Conservation (phyloP, 1,284 basidiomycete genomes). For the Sanguinoderma infundibulare region DNA sequence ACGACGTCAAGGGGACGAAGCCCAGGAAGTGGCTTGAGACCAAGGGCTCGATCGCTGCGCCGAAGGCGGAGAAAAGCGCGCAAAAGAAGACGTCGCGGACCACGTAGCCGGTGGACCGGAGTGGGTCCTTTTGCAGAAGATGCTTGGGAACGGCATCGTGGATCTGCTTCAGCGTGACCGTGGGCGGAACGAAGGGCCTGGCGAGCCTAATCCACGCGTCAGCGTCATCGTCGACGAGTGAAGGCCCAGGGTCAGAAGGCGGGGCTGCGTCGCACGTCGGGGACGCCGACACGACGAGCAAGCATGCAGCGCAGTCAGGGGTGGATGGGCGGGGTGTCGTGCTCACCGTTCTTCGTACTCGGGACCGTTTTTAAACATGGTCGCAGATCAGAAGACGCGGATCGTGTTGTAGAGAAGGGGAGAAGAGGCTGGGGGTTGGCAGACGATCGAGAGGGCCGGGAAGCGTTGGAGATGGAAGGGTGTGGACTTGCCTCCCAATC, state of each 20-base stretch:
- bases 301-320: neutral
- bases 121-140: slow-evolving; percentile 54
- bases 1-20: slow-evolving; percentile 23
- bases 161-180: slow-evolving; percentile 48
- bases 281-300: neutral
- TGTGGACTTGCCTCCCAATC: slow-evolving; percentile 10
- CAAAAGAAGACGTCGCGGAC: slow-evolving; percentile 47
- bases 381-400: slow-evolving; percentile 14
- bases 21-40: slow-evolving; percentile 28
- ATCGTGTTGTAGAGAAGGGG: slow-evolving; percentile 19
- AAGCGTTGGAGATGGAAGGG: slow-evolving; percentile 14
- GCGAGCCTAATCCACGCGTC: slow-evolving; percentile 28
- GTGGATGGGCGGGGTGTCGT: slow-evolving; percentile 1
- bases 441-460: slow-evolving; percentile 19
- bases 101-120: slow-evolving; percentile 41
- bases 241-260: neutral
- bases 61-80: slow-evolving; percentile 43
- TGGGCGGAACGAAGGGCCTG: slow-evolving; percentile 46
- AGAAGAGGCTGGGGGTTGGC: slow-evolving; percentile 10
- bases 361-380: slow-evolving; percentile 37
- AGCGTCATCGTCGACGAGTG: slow-evolving; percentile 1
- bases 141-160: slow-evolving; percentile 51
- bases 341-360: slow-evolving; percentile 38
- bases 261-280: neutral
- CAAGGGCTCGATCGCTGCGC: slow-evolving; percentile 41